Percentiles rank a stretch among this genome's conserved stretches.
These are phyloP conservation scores for Tuber brumale DNA, from an alignment of 495 filamentous ascomycete genomes.

Conservation along the genomic window DNA sequence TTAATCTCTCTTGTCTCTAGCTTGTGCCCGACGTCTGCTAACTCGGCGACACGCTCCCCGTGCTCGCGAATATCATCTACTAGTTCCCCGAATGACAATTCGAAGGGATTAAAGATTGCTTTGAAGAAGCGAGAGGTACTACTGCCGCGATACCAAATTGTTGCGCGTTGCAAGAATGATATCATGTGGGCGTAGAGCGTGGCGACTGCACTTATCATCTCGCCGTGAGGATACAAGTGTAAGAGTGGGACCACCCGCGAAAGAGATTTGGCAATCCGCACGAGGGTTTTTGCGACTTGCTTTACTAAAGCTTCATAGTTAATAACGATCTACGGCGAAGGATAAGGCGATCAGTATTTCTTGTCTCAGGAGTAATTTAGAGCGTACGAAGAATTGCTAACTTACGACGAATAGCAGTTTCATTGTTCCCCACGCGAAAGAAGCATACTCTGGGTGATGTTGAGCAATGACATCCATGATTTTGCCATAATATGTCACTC, in stretches of 20 bases:
- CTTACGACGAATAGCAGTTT: constrained; percentile 39
- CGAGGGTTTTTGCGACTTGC: constrained; percentile 1
- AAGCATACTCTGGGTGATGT: constrained; percentile 39
- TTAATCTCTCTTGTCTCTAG: background rate
- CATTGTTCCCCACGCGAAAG: constrained; percentile 40
- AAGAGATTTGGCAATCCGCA: background rate
- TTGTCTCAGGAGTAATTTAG: background rate
- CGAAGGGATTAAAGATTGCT: background rate
- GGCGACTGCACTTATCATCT: constrained; percentile 2
- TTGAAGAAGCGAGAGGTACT: background rate
- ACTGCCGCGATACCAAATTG: background rate
- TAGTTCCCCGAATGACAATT: background rate
- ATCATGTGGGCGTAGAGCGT: background rate
- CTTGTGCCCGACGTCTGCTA: constrained; percentile 5
- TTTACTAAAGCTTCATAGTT: constrained; percentile 2
- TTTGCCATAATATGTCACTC: constrained; percentile 27
- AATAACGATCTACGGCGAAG: background rate
- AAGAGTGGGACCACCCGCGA: background rate
- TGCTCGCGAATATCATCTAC: constrained; percentile 1
- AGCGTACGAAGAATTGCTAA: background rate
- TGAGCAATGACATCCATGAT: constrained; percentile 36
- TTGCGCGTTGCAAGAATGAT: constrained; percentile 5
- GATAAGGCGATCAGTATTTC: background rate
- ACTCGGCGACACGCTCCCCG: background rate
- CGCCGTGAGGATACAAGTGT: background rate